Evolutionary conservation across 2,329 filamentous ascomycete genomes (phyloP), one percentile per base, ranked within the genome.

Genomic region (Aspergillus sp.): DNA sequence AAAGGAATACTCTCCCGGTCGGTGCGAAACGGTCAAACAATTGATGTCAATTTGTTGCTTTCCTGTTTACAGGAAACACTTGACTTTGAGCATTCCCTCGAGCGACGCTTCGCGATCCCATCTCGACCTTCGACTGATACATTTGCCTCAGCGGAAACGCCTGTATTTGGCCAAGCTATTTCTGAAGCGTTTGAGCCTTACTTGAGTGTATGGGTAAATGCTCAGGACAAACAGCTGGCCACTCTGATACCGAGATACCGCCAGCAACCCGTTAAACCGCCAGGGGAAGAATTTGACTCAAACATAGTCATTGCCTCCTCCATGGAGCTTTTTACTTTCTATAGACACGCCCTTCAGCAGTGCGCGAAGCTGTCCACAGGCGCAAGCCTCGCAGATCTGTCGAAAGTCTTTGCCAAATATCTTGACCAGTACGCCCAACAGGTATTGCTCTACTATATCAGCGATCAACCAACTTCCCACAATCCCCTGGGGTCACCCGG

Each of bases 101-200:
- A 99, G 74, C 86, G 86, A 62, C 87, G 90, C 9, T 98, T 98
- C 71, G 84, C 88, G 1, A 87, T 80, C 60, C 68, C 73, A 39
- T 86, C 91, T 12, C 82, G 88, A 57, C 87, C 87, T 15, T 98
- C 93, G 43, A 92, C 96, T 56, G 95, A 99, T 72, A 98, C 93
- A 0, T 84, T 96, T 31, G 89, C 86, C 60, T 96, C 91, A 1
- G 90, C 92, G 52, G 87, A 87, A 64, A 80, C 86, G 0, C 87
- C 90, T 19, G 88, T 85, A 55, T 97, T 97, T 73, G 89, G 90
- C 55, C 91, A 96, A 56, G 88, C 91, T 4, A 96, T 99, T 60
- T 98, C 95, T 0, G 91, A 96, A 61, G 95, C 95, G 0, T 99
- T 99, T 69, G 95, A 98, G 75, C 95, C 95, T 1, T 99, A 98